Base-by-base conservation (phyloP, 2,329 filamentous ascomycete species). In the Xylariomycetidae sp. region DNA sequence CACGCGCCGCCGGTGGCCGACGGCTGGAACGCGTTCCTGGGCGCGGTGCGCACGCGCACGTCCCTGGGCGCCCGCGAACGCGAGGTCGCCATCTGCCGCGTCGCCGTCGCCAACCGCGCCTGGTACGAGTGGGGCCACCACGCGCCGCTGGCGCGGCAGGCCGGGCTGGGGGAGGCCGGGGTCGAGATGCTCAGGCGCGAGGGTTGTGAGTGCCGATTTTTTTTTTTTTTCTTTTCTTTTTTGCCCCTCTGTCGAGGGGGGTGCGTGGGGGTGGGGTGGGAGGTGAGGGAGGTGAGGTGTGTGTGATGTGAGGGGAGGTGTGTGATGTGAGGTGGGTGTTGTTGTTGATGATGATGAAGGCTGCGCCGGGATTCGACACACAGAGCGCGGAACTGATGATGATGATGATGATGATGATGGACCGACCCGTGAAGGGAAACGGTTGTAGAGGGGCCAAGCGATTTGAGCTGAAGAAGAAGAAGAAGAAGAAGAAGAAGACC, bases 101-200 rank as follows among this genome's bases (percentile, higher is more conserved):
- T 93, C 10, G 87, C 87, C 10, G 79, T 82, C 12, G 72, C 86
- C 49, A 94, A 93, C 60, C 60, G 71, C 13, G 87, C 87, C 2
- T 86, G 82, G 78, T 93, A 88, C 59, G 87, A 94, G 58, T 93
- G 85, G 86, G 73, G 65, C 22, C 76, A 85, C 34, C 87, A 94
- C 54, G 79, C 79, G 12, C 85, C 85, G 1, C 67, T 90, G 10
- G 71, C 72, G 4, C 63, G 67, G 7, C 62, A 63, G 14, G 79
- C 70, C 0, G 79, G 79, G 5, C 69, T 85, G 5, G 59, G 63
- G 13, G 59, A 68, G 19, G 66, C 62, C 12, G 70, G 64, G 6
- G 61, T 64, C 35, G 52, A 52, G 3, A 46, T 61, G 4, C 58
- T 72, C 22, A 65, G 61, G 58, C 40, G 42, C n/a, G n/a, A n/a